Conservation (phyloP, 805 yeast genomes). For the Myxozyma monticola region DNA sequence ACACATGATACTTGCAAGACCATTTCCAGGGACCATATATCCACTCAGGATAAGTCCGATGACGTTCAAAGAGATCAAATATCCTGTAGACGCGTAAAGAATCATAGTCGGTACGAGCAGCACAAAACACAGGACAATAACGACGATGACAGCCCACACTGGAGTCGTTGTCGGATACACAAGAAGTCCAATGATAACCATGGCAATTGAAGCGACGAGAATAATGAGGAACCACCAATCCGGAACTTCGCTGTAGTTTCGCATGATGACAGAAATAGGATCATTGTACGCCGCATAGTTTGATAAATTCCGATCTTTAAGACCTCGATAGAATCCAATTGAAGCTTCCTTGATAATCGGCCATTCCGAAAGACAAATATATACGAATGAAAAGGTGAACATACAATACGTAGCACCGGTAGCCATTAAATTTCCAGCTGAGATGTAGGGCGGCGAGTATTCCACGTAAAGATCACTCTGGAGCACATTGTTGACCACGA, state of each 20-base stretch:
- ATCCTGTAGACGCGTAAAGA: slow-evolving; percentile 62
- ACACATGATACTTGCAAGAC: slow-evolving; percentile 53
- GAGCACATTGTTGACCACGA: slow-evolving; percentile 49
- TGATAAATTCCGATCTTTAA: slow-evolving; percentile 52
- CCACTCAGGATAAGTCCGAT: slow-evolving; percentile 60
- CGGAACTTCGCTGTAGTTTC: slow-evolving; percentile 59
- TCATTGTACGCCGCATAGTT: slow-evolving; percentile 56
- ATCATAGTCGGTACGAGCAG: slow-evolving; percentile 63
- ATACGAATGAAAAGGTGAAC: slow-evolving; percentile 54
- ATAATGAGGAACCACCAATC: too few relatives aligned
- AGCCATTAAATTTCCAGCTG: slow-evolving; percentile 53
- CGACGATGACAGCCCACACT: slow-evolving; percentile 60
- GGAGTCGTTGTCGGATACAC: slow-evolving; percentile 52
- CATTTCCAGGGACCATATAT: slow-evolving; percentile 56
- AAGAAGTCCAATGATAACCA: slow-evolving; percentile 46
- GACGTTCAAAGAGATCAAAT: slow-evolving; percentile 58
- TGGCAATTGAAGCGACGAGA: slow-evolving; percentile 47
- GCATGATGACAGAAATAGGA: slow-evolving; percentile 45
- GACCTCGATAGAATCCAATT: slow-evolving; percentile 51
- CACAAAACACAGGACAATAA: slow-evolving; percentile 53
- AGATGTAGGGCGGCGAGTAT: slow-evolving; percentile 61
- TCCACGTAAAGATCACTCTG: slow-evolving; percentile 49
- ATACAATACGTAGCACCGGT: slow-evolving; percentile 55
- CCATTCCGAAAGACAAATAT: slow-evolving; percentile 47
- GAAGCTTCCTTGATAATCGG: slow-evolving; percentile 45